Percentiles rank a stretch among this genome's conserved stretches.
These are phyloP conservation scores for Schizothecium vesticola DNA, from an alignment of 495 filamentous ascomycete species.

Conservation along the genomic window DNA sequence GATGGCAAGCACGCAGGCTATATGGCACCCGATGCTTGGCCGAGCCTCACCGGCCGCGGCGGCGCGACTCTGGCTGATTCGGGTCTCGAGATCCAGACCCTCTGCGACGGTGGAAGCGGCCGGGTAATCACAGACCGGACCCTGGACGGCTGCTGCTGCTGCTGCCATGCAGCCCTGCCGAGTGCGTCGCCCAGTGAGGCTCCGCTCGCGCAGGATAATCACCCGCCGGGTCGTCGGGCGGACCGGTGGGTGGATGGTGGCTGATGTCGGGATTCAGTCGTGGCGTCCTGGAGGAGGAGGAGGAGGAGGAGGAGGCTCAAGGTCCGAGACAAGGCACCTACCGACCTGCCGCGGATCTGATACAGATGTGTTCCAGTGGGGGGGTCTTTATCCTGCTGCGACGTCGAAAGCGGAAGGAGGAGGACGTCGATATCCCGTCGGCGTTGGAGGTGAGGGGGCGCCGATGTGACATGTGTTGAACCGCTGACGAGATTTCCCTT, in stretches of 20 bases:
- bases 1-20: background rate
- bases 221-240: background rate
- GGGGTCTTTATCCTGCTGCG: background rate
- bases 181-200: background rate
- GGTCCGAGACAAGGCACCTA: background rate
- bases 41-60: background rate
- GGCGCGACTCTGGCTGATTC: no score
- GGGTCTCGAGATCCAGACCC: background rate
- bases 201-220: slow-evolving; percentile 8
- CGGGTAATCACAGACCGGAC: background rate
- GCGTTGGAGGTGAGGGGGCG: background rate
- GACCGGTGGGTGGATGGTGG: background rate
- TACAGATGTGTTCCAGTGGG: background rate
- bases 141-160: background rate
- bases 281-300: background rate
- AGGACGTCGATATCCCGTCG: background rate
- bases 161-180: background rate
- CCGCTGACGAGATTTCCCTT: background rate
- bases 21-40: background rate
- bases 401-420: background rate
- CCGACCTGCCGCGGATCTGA: background rate
- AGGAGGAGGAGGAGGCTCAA: background rate
- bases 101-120: background rate
- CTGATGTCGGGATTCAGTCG: background rate
- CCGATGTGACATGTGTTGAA: background rate